A percentile compares a stretch with the other conserved stretches of the same genome.
Evolutionary conservation across 345 rosid species (phyloP).

Genomic region (Excoecaria cochinchinensis): DNA sequence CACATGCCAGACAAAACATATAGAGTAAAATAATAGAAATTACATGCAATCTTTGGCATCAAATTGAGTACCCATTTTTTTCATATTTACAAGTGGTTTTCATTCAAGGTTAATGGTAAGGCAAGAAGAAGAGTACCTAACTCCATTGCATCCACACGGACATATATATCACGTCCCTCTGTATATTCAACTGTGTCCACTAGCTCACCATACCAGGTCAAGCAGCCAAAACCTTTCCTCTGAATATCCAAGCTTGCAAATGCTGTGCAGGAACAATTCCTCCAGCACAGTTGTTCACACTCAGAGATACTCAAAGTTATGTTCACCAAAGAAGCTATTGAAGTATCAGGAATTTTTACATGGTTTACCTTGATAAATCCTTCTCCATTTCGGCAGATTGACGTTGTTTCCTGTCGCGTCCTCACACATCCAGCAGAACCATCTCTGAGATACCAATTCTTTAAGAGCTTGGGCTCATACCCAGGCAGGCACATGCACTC

Average conservation of each 20-base stretch:
- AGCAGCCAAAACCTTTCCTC: constrained; percentile 48
- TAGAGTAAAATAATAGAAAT: neutral
- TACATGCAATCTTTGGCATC: neutral
- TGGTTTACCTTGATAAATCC: constrained; percentile 34
- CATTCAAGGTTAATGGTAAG: neutral
- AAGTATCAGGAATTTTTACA: constrained; percentile 43
- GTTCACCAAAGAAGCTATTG: constrained; percentile 28
- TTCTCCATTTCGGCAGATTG: constrained; percentile 11
- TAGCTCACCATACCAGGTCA: constrained; percentile 51
- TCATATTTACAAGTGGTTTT: neutral
- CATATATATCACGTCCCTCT: constrained; percentile 50
- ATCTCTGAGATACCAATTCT: constrained; percentile 57
- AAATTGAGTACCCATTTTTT: neutral
- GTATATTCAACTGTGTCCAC: constrained; percentile 41
- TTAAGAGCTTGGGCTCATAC: constrained; percentile 47
- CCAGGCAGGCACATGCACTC: constrained; percentile 67
- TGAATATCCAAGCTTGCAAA: constrained; percentile 47
- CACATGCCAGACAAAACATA: neutral
- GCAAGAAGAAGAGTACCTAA: constrained; percentile 39
- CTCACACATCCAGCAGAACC: constrained; percentile 53
- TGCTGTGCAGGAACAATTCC: constrained; percentile 57
- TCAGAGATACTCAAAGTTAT: constrained; percentile 39
- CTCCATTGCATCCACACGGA: constrained; percentile 44
- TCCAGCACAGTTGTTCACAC: constrained; percentile 41
- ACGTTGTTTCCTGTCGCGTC: constrained; percentile 13